Evolutionary conservation across 768 basidiomycete species (phyloP), one percentile per base, ranked within the genome.

Genomic region (Lactarius deliciosus): DNA sequence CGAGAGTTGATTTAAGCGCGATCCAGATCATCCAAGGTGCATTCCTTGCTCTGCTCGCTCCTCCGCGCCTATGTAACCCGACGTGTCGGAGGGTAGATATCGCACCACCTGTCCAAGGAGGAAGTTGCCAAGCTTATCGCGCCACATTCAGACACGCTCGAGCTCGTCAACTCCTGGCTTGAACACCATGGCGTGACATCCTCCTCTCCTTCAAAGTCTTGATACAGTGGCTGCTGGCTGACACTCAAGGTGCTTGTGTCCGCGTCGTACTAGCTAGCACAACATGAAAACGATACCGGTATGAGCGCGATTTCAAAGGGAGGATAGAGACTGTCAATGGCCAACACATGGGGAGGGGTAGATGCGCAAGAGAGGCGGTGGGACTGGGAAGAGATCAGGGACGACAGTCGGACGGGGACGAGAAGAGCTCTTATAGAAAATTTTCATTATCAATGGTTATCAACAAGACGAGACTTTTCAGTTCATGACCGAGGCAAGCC

Each of bases 21-120:
- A 61, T 22, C 60, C 69, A 10, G 11, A 54, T 0, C 59, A 54
- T 50, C 45, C 41, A 32, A 61, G 55, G 65, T 64, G 25, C 16
- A 47, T 57, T 20, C 30, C 7, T n/a, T 7, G 85, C 87, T 63
- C 83, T 79, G 68, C 16, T 38, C 79, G 68, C 11, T 30, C 13
- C 28, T 36, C 20, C 41, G 11, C 15, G 5, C 41, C 16, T 28
- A 5, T n/a, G 22, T 20, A 41, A 18, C 9, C 22, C 1, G n/a
- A 16, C 16, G 2, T 55, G 28, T 5, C 10, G 20, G 8, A 11
- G 5, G 16, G 2, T 59, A 85, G 85, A 65, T 87, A 87, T 69
- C 85, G 85, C 16, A 76, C 83, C 86, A 89, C 72, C 76, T 89
- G 41, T 80, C 82, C 55, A 83, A 85, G 72, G 83, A 82, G 64